Evolutionary conservation across 2,329 filamentous ascomycete genomes (phyloP).

Genomic region (Fusarium miscanthi): DNA sequence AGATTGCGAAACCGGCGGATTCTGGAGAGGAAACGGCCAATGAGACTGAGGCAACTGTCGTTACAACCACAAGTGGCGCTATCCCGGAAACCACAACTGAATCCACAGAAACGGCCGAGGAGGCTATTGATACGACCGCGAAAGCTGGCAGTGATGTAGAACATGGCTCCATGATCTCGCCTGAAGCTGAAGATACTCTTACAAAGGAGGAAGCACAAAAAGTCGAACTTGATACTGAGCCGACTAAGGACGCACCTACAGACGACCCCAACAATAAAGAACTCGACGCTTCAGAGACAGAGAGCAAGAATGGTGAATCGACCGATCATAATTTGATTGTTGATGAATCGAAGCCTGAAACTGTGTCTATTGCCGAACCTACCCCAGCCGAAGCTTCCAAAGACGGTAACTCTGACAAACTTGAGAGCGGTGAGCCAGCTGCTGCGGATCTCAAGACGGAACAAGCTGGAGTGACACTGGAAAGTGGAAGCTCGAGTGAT

Average conservation of each 20-base stretch:
- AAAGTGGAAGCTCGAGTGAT: slow-evolving; percentile 4
- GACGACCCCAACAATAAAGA: background rate
- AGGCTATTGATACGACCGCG: background rate
- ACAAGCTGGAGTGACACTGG: background rate
- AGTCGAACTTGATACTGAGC: background rate
- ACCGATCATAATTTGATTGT: background rate
- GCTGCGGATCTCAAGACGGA: background rate
- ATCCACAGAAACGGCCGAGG: slow-evolving; percentile 7
- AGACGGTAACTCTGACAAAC: background rate
- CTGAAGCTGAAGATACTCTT: background rate
- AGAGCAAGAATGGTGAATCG: background rate
- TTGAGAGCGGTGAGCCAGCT: background rate
- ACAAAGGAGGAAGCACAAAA: slow-evolving; percentile 2
- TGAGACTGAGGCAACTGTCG: background rate
- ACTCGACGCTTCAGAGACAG: background rate
- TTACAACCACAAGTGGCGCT: background rate
- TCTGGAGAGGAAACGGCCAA: background rate
- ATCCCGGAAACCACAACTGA: slow-evolving; percentile 1
- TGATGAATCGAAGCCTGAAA: background rate
- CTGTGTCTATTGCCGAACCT: background rate
- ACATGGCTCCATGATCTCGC: background rate
- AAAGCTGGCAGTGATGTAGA: background rate
- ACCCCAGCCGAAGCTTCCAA: background rate
- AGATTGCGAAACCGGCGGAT: background rate
- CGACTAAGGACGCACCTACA: background rate